Base-by-base conservation (phyloP, 352 stramenopile genomes). In the Globisporangium ultimum region DNA sequence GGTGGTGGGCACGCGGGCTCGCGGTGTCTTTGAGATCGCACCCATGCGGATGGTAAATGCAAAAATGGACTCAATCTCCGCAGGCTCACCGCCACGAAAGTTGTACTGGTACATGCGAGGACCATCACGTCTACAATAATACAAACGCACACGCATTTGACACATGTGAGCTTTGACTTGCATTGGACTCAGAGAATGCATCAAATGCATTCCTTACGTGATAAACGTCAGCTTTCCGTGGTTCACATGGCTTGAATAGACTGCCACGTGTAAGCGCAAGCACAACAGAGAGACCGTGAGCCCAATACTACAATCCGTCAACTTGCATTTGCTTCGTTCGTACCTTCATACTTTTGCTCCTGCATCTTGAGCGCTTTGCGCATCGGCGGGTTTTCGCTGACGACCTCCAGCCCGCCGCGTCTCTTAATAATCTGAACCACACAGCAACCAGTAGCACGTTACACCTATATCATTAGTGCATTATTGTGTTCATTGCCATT, bases 161-260 rank as follows among this genome's bases (percentile, higher is more conserved):
- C 24, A 28, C 24, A 17, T 15, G 18, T 45, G 13, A 8, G 13
- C 43, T 21, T 20, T 54, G 15, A 21, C 7, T 52, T 14, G 24
- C 24, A 28, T 28, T 28, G 24, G 24, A 28, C 24, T 2, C 24
- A 56, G 14, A 32, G 11, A 47, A 38, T 21, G 7, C 17, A 15
- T 14, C 24, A 21, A 49, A 9, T 40, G 41, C 24, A 17, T 41
- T 7, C 38, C 75, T 17, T 60, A 87, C 80, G 68, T 62, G 61
- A 89, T 86, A 56, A 92, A 80, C 12, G 80, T 74, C 17, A 87
- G 60, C 45, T 89, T 92, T 53, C 83, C 83, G 24, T 82, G 66
- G 8, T 58, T 41, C 28, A 80, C 48, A 40, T 85, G 80, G 36
- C 83, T 87, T 52, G 80, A 92, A 65, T 90, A 92, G 21, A 90